Conservation (phyloP, 305 asterid genomes). For the Fraxinus latifolia region DNA sequence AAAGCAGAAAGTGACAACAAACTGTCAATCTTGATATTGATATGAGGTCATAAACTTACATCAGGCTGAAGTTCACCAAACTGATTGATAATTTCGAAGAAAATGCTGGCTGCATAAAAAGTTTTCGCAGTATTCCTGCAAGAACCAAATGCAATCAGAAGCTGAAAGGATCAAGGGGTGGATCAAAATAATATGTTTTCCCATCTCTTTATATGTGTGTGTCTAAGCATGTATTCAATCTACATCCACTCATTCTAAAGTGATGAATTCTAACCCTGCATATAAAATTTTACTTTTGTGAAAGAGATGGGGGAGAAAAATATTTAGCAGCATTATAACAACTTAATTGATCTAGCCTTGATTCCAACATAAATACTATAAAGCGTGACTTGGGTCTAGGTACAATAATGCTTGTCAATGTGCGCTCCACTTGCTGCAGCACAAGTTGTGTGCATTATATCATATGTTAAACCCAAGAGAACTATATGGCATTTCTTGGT, state of each 20-base stretch:
- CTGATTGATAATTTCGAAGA: conserved; percentile 87
- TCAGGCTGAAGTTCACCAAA: conserved; percentile 88
- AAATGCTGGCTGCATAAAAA: conserved; percentile 92
- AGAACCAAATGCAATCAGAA: conserved; percentile 20
- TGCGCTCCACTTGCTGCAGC: neutral
- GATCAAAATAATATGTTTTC: conserved; percentile 7
- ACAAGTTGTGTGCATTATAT: neutral
- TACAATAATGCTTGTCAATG: neutral
- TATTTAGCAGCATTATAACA: neutral
- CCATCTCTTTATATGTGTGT: neutral
- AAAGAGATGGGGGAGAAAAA: neutral
- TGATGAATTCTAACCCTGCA: neutral
- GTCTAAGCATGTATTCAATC: neutral
- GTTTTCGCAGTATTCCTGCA: conserved; percentile 96
- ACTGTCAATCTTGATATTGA: neutral
- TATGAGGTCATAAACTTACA: conserved; percentile 42
- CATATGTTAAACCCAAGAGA: neutral
- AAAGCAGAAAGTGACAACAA: neutral
- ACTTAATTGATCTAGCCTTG: neutral
- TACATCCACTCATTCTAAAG: neutral
- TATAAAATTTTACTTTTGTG: neutral
- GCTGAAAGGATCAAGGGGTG: neutral
- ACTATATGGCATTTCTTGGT: neutral
- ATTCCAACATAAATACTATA: conserved; percentile 3
- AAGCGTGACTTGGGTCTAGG: neutral